These are phyloP conservation scores for Phalaenopsis aphrodite DNA, from an alignment of 106 monocot genomes.

Conservation along the genomic window DNA sequence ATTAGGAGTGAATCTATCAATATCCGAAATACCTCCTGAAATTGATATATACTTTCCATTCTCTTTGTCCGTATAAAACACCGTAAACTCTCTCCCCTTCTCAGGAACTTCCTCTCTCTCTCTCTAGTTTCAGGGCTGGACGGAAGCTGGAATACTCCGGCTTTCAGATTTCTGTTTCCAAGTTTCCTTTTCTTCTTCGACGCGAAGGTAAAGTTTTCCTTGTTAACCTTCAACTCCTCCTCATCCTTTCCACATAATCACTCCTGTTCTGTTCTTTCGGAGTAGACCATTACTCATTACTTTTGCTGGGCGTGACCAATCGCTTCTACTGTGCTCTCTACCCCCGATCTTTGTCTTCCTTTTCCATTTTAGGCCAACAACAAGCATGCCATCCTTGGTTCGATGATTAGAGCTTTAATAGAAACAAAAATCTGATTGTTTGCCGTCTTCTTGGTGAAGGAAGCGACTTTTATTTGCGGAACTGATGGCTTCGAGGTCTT, in stretches of 20 bases:
- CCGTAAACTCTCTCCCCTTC: neutral
- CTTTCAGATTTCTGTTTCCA: too few relatives aligned
- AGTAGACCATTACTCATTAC: neutral
- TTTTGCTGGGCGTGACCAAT: neutral
- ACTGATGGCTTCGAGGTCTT: slow-evolving; percentile 2
- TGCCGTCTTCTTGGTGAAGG: neutral
- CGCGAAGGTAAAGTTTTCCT: neutral
- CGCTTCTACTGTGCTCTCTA: neutral
- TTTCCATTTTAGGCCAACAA: neutral
- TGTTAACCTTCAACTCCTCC: neutral
- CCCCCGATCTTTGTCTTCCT: neutral
- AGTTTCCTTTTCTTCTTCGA: neutral
- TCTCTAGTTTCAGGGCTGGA: neutral
- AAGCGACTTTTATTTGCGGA: neutral
- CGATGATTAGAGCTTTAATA: neutral
- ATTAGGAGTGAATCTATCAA: slow-evolving; percentile 1
- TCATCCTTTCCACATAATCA: neutral
- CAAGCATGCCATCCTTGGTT: neutral
- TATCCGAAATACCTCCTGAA: neutral
- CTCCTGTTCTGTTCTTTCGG: neutral
- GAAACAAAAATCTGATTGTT: neutral
- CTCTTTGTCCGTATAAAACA: neutral
- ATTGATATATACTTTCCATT: neutral
- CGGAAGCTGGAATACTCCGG: too few relatives aligned
- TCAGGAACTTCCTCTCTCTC: neutral